Conservation (phyloP, 2,329 filamentous ascomycete genomes). For the Bipolaris zeicola region DNA sequence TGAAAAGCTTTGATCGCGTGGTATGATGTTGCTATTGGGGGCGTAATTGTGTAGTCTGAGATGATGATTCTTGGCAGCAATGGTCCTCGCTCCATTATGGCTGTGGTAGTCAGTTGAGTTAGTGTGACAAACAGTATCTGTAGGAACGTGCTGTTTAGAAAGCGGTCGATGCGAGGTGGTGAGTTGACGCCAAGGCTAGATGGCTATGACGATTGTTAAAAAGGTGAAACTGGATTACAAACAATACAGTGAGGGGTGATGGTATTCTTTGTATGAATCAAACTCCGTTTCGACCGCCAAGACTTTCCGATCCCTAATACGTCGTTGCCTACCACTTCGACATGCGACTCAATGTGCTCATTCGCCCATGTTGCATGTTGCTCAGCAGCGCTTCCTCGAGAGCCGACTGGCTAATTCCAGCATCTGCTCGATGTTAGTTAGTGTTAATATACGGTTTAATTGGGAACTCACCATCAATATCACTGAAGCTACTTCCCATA, state of each 20-base stretch:
- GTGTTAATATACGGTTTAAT: not conserved
- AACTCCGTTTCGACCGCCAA: not conserved
- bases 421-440: constrained; percentile 58
- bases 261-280: not conserved
- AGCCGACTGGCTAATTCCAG: constrained; percentile 79
- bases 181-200: constrained; percentile 10
- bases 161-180: not conserved
- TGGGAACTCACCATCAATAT: constrained; percentile 68
- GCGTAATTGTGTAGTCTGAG: constrained; percentile 4
- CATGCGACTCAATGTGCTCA: constrained; percentile 71
- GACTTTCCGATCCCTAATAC: not conserved
- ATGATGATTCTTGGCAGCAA: not conserved
- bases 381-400: constrained; percentile 78
- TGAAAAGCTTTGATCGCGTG: not conserved
- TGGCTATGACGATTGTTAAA: not conserved
- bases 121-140: not conserved
- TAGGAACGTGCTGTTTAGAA: not conserved
- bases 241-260: not conserved
- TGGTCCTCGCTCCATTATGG: not conserved
- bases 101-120: not conserved
- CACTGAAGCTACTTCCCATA: constrained; percentile 79
- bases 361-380: constrained; percentile 69
- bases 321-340: constrained; percentile 56
- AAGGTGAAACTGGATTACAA: not conserved
- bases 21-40: not conserved